Base-by-base conservation (phyloP, 352 stramenopile genomes). In the Peronospora farinosa region DNA sequence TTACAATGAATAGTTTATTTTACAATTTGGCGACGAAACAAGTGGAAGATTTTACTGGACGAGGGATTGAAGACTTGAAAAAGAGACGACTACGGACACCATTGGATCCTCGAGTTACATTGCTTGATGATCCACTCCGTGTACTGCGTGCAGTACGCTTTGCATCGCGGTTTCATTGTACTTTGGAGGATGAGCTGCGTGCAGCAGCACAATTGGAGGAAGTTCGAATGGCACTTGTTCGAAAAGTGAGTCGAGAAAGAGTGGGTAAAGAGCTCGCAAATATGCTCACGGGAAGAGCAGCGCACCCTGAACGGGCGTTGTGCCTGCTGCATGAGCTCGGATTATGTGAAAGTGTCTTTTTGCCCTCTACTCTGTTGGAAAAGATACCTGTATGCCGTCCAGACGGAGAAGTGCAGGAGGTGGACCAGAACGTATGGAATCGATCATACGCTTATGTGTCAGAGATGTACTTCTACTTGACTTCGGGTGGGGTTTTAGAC, bases 1-100 rank as follows among this genome's bases (percentile, higher is more conserved):
- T 99, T 48, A 99, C 96, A 2, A 97, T 99, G 62, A 99, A 99
- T 70, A 77, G 79, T n/a, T 60, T 99, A 1, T 99, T 98, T 65
- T 99, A 98, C 83, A 99, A 99, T 68, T 85, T 99, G 35, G 87
- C 97, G 54, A 90, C 78, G 15, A 67, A 71, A 12, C 61, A 78
- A 37, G 78, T 99, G 5, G 97, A 99, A 67, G 97, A 99, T 71
- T 96, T 92, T 50, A 99, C 96, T 9, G 49, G 63, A 9, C 32
- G 37, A 11, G 96, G 96, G 5, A 59, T 98, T n/a, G 59, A 84
- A 5, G 96, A 99, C 73, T 69, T 99, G 13, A 51, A 53, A 9
- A 62, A 80, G 25, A 82, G 90, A 9, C 60, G 98, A 30, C 76
- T 99, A 11, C 78, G 94, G 0, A 99, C 96, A 6, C 96, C 97